Evolutionary conservation across 495 filamentous ascomycete species (phyloP), one percentile per base, ranked within the genome.

Genomic region (Clavariopsis aquatica): DNA sequence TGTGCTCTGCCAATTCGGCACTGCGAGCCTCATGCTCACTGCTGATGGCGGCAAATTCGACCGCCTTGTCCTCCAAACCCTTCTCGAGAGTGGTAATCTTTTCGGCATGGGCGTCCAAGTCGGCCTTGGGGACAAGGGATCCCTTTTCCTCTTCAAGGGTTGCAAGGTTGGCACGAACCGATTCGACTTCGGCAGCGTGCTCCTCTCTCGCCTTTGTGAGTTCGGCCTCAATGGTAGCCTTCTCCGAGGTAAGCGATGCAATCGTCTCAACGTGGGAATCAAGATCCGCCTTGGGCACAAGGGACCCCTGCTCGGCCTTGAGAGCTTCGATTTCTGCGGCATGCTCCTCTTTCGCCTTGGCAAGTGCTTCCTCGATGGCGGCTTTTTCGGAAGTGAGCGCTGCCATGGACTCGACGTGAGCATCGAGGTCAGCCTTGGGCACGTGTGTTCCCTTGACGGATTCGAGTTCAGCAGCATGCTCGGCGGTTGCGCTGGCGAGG

Each of bases 281-380:
- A 3, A 31, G 52, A 31, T 38, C 52, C 5, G 31, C 26, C 52
- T 54, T 38, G 52, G 52, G 27, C 3, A 43, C 38, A 17, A 7
- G 38, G n/a, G 38, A 43, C n/a, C n/a, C 38, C 13, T 13, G 6
- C 13, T 36, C 31, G 6, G 31, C 13, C 38, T 43, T n/a, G 7
- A 51, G 19, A 23, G 26, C 1, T 1, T 17, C 47, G 12, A 9
- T 15, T 57, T 57, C 29, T 19, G 31, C 31, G 26, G 23, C 49
- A 2, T 65, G 54, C 45, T 65, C 62, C 29, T 58, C 52, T 28
- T 60, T 23, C 20, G 55, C 46, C 20, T 66, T 60, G 20, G 52
- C 52, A 13, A 60, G 24, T 36, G 47, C 24, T 26, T 66, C 55
- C 29, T 60, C 54, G 9, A 52, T 23, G 7, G 47, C 15, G 22